Evolutionary conservation across 371 early-diverging fungal species (phyloP).

Genomic region (Capniomyces stellatus): DNA sequence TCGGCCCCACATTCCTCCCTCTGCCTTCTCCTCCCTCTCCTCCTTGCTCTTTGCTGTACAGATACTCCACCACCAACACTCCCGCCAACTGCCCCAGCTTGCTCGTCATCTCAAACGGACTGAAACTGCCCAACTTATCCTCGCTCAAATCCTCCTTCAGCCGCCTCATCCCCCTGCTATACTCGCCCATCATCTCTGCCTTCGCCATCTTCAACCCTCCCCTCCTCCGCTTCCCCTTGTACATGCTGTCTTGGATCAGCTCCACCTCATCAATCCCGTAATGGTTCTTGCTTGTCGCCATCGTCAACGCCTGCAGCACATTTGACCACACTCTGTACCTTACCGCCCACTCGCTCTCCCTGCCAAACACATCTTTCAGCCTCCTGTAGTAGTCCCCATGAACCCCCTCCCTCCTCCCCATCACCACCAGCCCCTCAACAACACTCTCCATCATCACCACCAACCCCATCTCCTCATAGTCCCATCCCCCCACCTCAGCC

Average conservation of each 20-base stretch:
- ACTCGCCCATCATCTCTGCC: not conserved
- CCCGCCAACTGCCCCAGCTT: too few species aligned
- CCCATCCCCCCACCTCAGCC: not conserved
- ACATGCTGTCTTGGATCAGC: slow-evolving; percentile 23
- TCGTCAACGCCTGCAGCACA: slow-evolving; percentile 14
- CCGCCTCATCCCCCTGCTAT: not conserved
- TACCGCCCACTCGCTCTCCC: too few species aligned
- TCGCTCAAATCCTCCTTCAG: not conserved
- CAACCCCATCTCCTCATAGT: not conserved
- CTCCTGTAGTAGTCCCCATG: not conserved
- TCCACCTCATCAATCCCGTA: slow-evolving; percentile 17
- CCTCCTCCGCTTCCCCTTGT: slow-evolving; percentile 16
- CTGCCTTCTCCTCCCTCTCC: not conserved
- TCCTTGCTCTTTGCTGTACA: not conserved
- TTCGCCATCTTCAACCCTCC: slow-evolving; percentile 10
- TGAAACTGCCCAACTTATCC: too few species aligned
- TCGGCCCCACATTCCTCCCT: too few species aligned
- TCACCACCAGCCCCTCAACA: too few species aligned
- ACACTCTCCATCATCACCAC: not conserved
- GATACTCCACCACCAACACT: not conserved
- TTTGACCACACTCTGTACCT: slow-evolving; percentile 17
- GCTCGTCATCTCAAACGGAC: too few species aligned
- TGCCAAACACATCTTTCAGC: not conserved
- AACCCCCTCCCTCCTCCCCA: not conserved
- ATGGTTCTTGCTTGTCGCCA: slow-evolving; percentile 14